phyloP scores from a whole-genome alignment of 148 eudicot genomes.

The Nyssa sinensis region DNA sequence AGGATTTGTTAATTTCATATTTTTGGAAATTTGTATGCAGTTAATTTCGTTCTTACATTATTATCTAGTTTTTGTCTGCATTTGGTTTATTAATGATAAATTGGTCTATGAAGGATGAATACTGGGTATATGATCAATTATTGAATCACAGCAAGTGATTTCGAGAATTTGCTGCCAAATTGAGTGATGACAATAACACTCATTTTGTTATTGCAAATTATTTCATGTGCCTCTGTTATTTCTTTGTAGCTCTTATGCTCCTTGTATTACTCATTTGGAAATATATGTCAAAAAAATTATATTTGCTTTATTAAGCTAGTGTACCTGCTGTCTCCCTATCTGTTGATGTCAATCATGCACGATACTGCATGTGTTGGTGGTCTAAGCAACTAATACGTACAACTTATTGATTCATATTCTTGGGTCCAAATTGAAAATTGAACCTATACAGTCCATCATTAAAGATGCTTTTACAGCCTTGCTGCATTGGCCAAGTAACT shows the following conservation, averaged over 20 bases:
- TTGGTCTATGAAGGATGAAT: not conserved
- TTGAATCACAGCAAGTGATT: not conserved
- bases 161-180: not conserved
- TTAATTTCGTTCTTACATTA: not conserved
- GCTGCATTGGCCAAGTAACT: too few relatives aligned
- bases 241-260: not conserved
- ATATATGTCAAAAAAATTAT: not conserved
- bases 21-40: too few relatives aligned
- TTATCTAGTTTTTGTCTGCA: not conserved
- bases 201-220: not conserved
- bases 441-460: too few relatives aligned
- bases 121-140: not conserved
- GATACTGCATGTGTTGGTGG: not conserved
- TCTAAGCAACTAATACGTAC: too few relatives aligned
- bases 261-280: not conserved
- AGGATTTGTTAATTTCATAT: too few relatives aligned
- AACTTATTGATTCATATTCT: not conserved
- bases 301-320: too few relatives aligned
- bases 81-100: not conserved
- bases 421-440: not conserved
- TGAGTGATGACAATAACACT: not conserved
- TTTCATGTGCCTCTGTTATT: not conserved
- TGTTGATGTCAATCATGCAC: not conserved
- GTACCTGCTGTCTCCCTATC: not conserved
- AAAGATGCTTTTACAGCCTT: too few relatives aligned